Evolutionary conservation across 139 green algal genomes (phyloP).

Genomic region (Axilococcus clingmanii): DNA sequence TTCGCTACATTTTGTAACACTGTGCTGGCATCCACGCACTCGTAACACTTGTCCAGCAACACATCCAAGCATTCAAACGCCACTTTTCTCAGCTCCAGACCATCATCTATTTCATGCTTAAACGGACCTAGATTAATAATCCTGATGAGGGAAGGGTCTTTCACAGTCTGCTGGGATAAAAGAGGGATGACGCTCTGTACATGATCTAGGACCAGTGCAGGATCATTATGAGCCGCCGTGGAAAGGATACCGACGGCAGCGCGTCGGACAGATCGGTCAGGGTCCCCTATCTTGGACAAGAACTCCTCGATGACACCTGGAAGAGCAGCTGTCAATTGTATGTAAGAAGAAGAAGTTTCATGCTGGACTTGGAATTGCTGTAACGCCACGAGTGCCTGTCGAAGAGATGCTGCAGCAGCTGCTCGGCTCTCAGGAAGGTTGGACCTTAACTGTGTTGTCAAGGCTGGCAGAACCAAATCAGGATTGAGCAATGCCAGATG

Average conservation of each 20-base stretch:
- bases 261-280: slow-evolving; percentile 58
- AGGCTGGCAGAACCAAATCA: slow-evolving; percentile 29
- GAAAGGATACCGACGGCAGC: slow-evolving; percentile 67
- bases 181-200: slow-evolving; percentile 62
- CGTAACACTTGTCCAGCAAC: slow-evolving; percentile 52
- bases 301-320: background rate
- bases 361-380: background rate
- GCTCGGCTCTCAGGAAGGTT: slow-evolving; percentile 14
- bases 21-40: slow-evolving; percentile 17
- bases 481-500: slow-evolving; percentile 64
- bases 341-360: slow-evolving; percentile 22
- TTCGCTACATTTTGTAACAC: slow-evolving; percentile 41
- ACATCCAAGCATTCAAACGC: slow-evolving; percentile 85
- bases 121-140: slow-evolving; percentile 89
- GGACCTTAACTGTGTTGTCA: slow-evolving; percentile 24
- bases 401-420: slow-evolving; percentile 41
- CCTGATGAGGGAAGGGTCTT: slow-evolving; percentile 58
- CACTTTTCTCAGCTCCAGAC: slow-evolving; percentile 93
- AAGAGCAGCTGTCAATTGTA: background rate
- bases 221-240: slow-evolving; percentile 57
- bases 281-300: background rate
- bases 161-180: slow-evolving; percentile 75
- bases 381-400: slow-evolving; percentile 47
- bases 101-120: slow-evolving; percentile 92
- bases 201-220: slow-evolving; percentile 41